Conservation (phyloP, 2,329 filamentous ascomycete genomes). For the Daldinia eschscholtzii region DNA sequence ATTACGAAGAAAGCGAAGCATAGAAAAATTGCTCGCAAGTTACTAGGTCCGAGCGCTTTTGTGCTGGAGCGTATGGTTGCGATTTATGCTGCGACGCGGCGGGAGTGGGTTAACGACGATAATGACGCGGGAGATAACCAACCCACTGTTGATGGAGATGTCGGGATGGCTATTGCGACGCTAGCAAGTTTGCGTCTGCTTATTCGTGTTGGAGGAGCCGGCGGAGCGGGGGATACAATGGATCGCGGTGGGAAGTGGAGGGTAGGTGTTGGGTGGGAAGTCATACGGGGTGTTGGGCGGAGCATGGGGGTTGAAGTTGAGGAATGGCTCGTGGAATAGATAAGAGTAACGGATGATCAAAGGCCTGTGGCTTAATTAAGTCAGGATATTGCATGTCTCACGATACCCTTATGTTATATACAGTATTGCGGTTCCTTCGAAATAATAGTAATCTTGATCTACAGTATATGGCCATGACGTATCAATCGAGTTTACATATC, state of each 20-base stretch:
- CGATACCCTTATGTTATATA: conserved; percentile 14
- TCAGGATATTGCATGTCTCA: neutral
- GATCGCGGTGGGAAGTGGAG: conserved; percentile 81
- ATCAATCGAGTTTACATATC: conserved; percentile 18
- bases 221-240: conserved; percentile 74
- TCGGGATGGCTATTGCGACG: conserved; percentile 77
- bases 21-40: conserved; percentile 80
- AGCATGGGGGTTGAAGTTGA: conserved; percentile 83
- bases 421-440: neutral
- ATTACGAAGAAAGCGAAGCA: conserved; percentile 49
- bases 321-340: conserved; percentile 78
- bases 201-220: conserved; percentile 74
- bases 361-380: neutral
- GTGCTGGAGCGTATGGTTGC: conserved; percentile 82
- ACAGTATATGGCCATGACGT: conserved; percentile 11
- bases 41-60: conserved; percentile 82
- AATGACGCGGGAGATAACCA: conserved; percentile 54
- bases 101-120: conserved; percentile 62
- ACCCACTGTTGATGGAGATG: conserved; percentile 64
- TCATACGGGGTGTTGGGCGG: conserved; percentile 76
- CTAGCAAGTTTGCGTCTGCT: conserved; percentile 78
- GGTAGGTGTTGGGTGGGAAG: conserved; percentile 84
- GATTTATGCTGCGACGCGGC: conserved; percentile 76
- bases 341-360: neutral
- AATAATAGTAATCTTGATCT: conserved; percentile 27